Evolutionary conservation across 2,329 filamentous ascomycete genomes (phyloP), one percentile per base, ranked within the genome.

Genomic region (Cercospora janseana): DNA sequence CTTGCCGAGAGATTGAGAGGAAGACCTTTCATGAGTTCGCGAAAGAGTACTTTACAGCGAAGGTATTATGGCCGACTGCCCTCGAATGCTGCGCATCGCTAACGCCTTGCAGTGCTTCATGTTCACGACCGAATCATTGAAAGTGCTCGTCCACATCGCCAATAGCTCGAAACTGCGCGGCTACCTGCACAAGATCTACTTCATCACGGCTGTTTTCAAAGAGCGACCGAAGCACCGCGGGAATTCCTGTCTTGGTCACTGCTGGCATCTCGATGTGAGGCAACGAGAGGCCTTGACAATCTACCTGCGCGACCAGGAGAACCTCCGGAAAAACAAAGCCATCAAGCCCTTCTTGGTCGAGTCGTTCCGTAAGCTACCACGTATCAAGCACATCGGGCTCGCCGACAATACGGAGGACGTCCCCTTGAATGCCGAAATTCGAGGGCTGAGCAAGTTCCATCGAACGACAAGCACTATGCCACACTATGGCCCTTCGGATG

Each of bases 1-100:
- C 61, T 9, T 65, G 63, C 51, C 51, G 50, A 24, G 47, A 56
- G 9, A 34, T 65, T 49, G 61, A 65, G 43, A 46, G 29, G 12
- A 60, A 60, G 46, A 56, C 27, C 16, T 54, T 64, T 35, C 59
- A 62, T 45, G 59, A 62, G 10, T 66, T 64, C 43, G 61, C 59
- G 8, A 62, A 51, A 7, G 61, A 64, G 29, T 60, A 60, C 54
- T 62, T 64, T 26, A 24, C 24, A 12, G 34, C n/a, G 13, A 28
- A 32, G 21, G 38, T 28, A 18, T 21, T 12, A 24, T 9, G 27
- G 20, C 23, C 8, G 15, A 16, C 24, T 6, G 4, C 13, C 12
- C 10, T 15, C 15, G 15, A 23, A 13, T 8, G 13, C 8, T 4
- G 15, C 29, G 6, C 12, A 21, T 29, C 37, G 21, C 43, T 29